These are phyloP conservation scores for Candida michaelii DNA, from an alignment of 805 yeast species.

Conservation along the genomic window DNA sequence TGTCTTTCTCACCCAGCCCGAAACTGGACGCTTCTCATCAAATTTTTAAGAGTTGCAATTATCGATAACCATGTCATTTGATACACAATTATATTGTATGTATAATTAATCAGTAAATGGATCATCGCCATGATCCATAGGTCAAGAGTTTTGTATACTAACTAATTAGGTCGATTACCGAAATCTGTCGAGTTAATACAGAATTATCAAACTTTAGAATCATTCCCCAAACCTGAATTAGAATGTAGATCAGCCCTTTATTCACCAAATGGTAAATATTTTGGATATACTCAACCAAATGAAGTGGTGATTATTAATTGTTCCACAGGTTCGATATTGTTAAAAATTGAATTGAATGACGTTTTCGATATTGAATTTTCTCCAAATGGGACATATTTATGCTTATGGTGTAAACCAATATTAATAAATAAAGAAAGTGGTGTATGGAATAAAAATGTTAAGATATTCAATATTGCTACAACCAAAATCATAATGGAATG, in stretches of 20 bases:
- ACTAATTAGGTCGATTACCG: constrained; percentile 52
- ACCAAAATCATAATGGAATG: constrained; percentile 57
- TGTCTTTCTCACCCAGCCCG: constrained; percentile 3
- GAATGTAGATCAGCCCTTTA: constrained; percentile 67
- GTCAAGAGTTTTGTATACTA: constrained; percentile 12
- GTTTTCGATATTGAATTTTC: constrained; percentile 83
- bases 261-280: constrained; percentile 64
- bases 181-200: constrained; percentile 53
- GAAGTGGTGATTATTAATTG: constrained; percentile 56
- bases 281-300: constrained; percentile 71
- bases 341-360: constrained; percentile 57
- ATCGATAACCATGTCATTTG: constrained; percentile 11
- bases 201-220: constrained; percentile 36
- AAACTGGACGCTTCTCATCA: constrained; percentile 11
- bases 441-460: constrained; percentile 75
- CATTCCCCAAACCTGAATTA: constrained; percentile 33
- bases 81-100: constrained; percentile 19
- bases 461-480: constrained; percentile 60
- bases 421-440: constrained; percentile 65
- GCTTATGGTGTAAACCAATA: constrained; percentile 88
- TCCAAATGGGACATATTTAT: constrained; percentile 79
- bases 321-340: constrained; percentile 37
- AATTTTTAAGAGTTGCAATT: constrained; percentile 6
- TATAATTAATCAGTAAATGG: not conserved
- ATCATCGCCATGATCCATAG: not conserved